These are phyloP conservation scores for Rhodosporidiobolus sp. DNA, from an alignment of 768 basidiomycete genomes.

Conservation along the genomic window DNA sequence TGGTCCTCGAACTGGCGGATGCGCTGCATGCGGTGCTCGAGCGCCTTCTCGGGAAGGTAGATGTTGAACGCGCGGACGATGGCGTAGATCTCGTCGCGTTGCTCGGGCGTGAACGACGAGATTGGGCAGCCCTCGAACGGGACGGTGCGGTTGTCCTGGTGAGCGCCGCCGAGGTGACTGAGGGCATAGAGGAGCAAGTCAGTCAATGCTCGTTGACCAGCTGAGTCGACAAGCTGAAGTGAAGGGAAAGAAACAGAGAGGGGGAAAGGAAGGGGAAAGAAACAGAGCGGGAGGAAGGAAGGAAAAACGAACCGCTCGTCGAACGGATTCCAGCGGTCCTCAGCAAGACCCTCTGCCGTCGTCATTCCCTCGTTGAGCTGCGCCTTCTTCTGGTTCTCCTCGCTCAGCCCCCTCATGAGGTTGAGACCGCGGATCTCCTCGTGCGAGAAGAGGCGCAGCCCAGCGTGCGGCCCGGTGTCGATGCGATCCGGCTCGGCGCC, in stretches of 20 bases:
- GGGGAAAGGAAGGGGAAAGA: no score
- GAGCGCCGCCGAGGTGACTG: constrained; percentile 45
- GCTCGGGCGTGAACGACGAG: constrained; percentile 34
- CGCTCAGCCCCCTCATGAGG: constrained; percentile 42
- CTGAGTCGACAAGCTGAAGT: no score
- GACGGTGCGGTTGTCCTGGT: constrained; percentile 45
- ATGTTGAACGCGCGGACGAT: constrained; percentile 43
- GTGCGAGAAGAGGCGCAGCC: constrained; percentile 42
- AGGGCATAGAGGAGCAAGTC: no score
- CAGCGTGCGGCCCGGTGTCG: constrained; percentile 44
- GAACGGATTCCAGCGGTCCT: constrained; percentile 47
- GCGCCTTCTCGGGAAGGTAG: constrained; percentile 42
- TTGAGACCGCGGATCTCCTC: constrained; percentile 44
- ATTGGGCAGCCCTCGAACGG: constrained; percentile 44
- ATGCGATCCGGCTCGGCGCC: constrained; percentile 47
- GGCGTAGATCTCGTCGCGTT: constrained; percentile 37
- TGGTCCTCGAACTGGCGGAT: constrained; percentile 25
- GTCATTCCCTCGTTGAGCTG: constrained; percentile 41
- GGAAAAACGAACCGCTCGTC: constrained; percentile 43
- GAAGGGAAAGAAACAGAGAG: no score
- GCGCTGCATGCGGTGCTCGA: constrained; percentile 21
- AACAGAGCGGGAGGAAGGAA: no score
- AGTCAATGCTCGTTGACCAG: no score
- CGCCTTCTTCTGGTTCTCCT: constrained; percentile 42
- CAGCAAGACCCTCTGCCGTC: constrained; percentile 32